Evolutionary conservation across 345 rosid genomes (phyloP).

Genomic region (Populus pruinosa): DNA sequence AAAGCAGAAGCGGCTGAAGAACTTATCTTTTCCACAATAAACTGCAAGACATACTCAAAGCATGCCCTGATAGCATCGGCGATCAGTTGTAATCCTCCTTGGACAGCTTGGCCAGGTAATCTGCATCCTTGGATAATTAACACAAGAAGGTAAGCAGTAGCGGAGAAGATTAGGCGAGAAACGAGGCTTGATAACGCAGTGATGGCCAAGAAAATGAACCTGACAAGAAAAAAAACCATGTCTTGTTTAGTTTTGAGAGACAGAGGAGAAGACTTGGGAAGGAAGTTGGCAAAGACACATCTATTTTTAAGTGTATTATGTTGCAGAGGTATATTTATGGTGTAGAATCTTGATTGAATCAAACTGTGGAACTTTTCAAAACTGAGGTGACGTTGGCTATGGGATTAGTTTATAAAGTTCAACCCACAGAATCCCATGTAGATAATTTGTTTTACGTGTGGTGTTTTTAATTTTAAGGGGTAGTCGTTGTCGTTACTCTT

Average conservation of each 20-base stretch:
- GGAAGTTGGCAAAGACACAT: neutral
- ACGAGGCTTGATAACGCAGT: constrained; percentile 18
- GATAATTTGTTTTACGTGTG: constrained; percentile 2
- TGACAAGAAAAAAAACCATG: constrained; percentile 30
- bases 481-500: constrained; percentile 24
- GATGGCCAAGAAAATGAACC: constrained; percentile 23
- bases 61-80: constrained; percentile 29
- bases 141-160: constrained; percentile 21
- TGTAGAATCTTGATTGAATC: neutral
- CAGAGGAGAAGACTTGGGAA: constrained; percentile 5
- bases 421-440: constrained; percentile 6
- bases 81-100: constrained; percentile 25
- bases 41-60: constrained; percentile 17
- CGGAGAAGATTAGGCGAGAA: constrained; percentile 24
- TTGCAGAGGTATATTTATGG: neutral
- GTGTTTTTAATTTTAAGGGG: neutral
- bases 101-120: constrained; percentile 30
- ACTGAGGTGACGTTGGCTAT: neutral
- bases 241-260: neutral
- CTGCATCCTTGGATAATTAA: constrained; percentile 32
- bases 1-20: constrained; percentile 25
- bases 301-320: neutral
- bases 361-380: neutral
- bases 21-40: constrained; percentile 17
- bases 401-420: constrained; percentile 5